Evolutionary conservation across 2,329 filamentous ascomycete species (phyloP).

Genomic region (Trichoderma polysporum): DNA sequence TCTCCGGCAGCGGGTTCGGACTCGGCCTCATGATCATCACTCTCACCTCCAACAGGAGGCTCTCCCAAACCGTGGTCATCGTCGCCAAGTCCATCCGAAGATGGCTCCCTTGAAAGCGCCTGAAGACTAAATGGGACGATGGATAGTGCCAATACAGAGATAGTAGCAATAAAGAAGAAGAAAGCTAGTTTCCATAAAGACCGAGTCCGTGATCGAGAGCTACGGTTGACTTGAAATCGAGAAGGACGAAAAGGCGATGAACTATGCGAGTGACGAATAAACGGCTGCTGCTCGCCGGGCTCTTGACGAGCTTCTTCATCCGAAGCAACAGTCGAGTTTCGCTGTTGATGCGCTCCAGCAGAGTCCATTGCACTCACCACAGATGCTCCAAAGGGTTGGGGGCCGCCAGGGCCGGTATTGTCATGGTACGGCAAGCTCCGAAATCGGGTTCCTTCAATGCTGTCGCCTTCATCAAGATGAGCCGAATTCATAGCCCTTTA

Average conservation of each 20-base stretch:
- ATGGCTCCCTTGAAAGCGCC: not conserved
- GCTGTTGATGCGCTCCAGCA: not conserved
- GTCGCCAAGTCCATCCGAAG: not conserved
- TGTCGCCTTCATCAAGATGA: not conserved
- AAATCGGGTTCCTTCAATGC: not conserved
- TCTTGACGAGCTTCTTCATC: not conserved
- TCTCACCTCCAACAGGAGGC: not conserved
- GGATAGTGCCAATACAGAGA: slow-evolving; percentile 29
- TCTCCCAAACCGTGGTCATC: not conserved
- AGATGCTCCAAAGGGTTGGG: not conserved
- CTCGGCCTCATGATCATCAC: slow-evolving; percentile 1
- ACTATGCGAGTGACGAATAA: not conserved
- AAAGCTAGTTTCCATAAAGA: slow-evolving; percentile 22
- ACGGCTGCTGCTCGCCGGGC: slow-evolving; percentile 12
- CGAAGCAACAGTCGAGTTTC: not conserved
- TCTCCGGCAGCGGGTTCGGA: not conserved
- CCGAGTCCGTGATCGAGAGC: not conserved
- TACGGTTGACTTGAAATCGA: not conserved
- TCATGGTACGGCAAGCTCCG: slow-evolving; percentile 1
- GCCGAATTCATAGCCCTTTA: not conserved
- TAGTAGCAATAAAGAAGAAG: slow-evolving; percentile 27
- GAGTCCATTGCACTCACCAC: slow-evolving; percentile 14
- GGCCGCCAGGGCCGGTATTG: not conserved
- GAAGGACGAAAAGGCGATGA: not conserved
- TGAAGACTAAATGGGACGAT: slow-evolving; percentile 27